Conservation (phyloP, 2,329 filamentous ascomycete species). For the Scedosporium minutisporum region DNA sequence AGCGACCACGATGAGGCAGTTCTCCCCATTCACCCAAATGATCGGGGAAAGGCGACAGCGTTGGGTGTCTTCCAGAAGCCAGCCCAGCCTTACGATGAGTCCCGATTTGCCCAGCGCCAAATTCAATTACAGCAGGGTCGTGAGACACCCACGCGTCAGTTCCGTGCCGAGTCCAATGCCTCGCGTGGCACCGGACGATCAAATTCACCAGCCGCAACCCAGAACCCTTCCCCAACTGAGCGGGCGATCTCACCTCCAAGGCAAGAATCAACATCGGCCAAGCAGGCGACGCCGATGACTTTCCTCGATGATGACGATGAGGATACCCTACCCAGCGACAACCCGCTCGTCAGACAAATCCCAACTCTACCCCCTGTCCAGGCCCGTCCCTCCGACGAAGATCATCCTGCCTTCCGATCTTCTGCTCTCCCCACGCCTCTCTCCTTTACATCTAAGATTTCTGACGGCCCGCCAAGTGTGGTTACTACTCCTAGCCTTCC, state of each 20-base stretch:
- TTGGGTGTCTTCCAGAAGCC: slow-evolving; percentile 58
- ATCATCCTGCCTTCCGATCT: slow-evolving; percentile 45
- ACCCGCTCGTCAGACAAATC: slow-evolving; percentile 12
- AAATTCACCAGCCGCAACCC: slow-evolving; percentile 35
- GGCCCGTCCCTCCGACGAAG: slow-evolving; percentile 37
- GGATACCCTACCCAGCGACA: slow-evolving; percentile 16
- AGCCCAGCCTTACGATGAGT: slow-evolving; percentile 68
- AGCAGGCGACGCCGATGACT: slow-evolving; percentile 24
- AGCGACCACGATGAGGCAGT: slow-evolving; percentile 63
- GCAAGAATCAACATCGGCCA: slow-evolving; percentile 21
- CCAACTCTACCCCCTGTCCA: slow-evolving; percentile 10
- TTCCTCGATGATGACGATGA: slow-evolving; percentile 35
- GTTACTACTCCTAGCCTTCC: slow-evolving; percentile 2
- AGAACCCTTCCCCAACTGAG: slow-evolving; percentile 20
- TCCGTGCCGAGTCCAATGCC: slow-evolving; percentile 34
- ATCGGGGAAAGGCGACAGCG: slow-evolving; percentile 73
- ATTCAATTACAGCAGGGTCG: slow-evolving; percentile 69
- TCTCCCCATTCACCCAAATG: slow-evolving; percentile 62
- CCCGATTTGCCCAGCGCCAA: slow-evolving; percentile 73
- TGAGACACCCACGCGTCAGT: slow-evolving; percentile 45
- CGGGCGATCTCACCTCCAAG: slow-evolving; percentile 13
- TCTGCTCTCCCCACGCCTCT: slow-evolving; percentile 34
- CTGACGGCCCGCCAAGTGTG: slow-evolving; percentile 10
- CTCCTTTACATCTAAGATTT: slow-evolving; percentile 19
- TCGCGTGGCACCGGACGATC: slow-evolving; percentile 32